Base-by-base conservation (phyloP, 495 filamentous ascomycete species). In the Pyrenula massariospora region DNA sequence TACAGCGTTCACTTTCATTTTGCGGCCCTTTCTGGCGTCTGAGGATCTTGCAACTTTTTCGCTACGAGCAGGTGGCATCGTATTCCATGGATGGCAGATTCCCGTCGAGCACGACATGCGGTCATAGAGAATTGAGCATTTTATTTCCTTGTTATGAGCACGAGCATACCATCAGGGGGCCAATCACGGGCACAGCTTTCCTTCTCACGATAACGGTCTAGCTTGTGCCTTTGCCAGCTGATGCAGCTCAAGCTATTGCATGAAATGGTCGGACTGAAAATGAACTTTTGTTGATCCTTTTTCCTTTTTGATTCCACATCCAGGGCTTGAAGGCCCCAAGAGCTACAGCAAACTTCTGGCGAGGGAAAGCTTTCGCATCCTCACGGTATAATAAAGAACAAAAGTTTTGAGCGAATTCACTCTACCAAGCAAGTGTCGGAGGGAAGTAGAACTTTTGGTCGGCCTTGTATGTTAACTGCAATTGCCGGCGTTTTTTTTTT, bases 11-110 rank as follows among this genome's bases (percentile, higher is more conserved):
- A 36, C 58, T 55, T 57, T 60, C 22, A 56, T 55, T 59, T 58
- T 58, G 60, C 54, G 21, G 53, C 58, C 52, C 53, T 53, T 57
- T 63, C 48, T n/a, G n/a, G n/a, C n/a, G n/a, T n/a, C n/a, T n/a
- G n/a, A n/a, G n/a, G n/a, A n/a, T n/a, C n/a, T n/a, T n/a, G n/a
- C 10, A 54, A 48, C 50, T 54, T 31, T 59, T 58, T 53, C 58
- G 58, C 61, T 55, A 58, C 53, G 15, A 5, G 5, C 5, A 5
- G 31, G 31, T 42, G 31, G 31, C 31, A 42, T 42, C 31, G 15
- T 8, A 15, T 42, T 42, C 15, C 31, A 5, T 5, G 5, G 31
- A 15, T 5, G 31, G 31, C 31, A 42, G 31, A 42, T 42, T 42
- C 31, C 31, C 31, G 31, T 42, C 31, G 31, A 42, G 31, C 31